These are phyloP conservation scores for Xenoacremonium recifei DNA, from an alignment of 2,329 filamentous ascomycete genomes.

Conservation along the genomic window DNA sequence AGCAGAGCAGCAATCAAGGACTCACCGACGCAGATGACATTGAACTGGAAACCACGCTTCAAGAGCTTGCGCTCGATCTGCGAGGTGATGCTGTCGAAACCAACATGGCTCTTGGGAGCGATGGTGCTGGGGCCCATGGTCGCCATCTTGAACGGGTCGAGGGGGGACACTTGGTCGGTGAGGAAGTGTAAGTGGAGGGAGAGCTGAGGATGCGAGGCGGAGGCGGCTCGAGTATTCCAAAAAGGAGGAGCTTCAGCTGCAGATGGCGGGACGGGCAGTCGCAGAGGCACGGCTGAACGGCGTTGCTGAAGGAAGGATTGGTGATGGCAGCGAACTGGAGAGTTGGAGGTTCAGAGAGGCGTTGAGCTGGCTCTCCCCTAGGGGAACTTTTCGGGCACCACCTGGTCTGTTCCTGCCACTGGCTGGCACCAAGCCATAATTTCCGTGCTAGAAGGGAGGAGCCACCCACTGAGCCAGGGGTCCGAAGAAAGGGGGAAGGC, in stretches of 20 bases:
- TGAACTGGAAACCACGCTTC: slow-evolving; percentile 99
- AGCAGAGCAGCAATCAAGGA: slow-evolving; percentile 27
- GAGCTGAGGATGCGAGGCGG: slow-evolving; percentile 7
- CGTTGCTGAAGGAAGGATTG: slow-evolving; percentile 24
- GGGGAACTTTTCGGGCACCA: slow-evolving; percentile 40
- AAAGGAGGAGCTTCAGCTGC: slow-evolving; percentile 23
- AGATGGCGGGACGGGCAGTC: slow-evolving; percentile 11
- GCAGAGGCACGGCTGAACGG: slow-evolving; percentile 18
- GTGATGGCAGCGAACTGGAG: slow-evolving; percentile 23
- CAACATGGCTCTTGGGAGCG: slow-evolving; percentile 96
- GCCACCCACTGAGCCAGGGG: too few relatives aligned
- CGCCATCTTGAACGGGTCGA: slow-evolving; percentile 44
- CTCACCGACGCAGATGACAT: slow-evolving; percentile 98
- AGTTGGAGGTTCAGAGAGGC: slow-evolving; percentile 27
- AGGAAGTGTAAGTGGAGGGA: slow-evolving; percentile 30
- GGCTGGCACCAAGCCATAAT: slow-evolving; percentile 50
- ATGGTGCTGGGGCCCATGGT: slow-evolving; percentile 69
- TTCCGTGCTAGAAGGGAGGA: slow-evolving; percentile 41
- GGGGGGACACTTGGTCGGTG: slow-evolving; percentile 27
- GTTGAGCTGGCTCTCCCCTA: slow-evolving; percentile 27
- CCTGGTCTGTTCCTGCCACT: slow-evolving; percentile 34
- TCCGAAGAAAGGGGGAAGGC: slow-evolving; percentile 44
- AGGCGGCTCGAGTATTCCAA: slow-evolving; percentile 26
- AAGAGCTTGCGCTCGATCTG: slow-evolving; percentile 99
- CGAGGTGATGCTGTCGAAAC: slow-evolving; percentile 99